A percentile compares a stretch with the other conserved stretches of the same genome.
phyloP scores from a whole-genome alignment of 2,329 filamentous ascomycete species.

The Cercospora canescens region DNA sequence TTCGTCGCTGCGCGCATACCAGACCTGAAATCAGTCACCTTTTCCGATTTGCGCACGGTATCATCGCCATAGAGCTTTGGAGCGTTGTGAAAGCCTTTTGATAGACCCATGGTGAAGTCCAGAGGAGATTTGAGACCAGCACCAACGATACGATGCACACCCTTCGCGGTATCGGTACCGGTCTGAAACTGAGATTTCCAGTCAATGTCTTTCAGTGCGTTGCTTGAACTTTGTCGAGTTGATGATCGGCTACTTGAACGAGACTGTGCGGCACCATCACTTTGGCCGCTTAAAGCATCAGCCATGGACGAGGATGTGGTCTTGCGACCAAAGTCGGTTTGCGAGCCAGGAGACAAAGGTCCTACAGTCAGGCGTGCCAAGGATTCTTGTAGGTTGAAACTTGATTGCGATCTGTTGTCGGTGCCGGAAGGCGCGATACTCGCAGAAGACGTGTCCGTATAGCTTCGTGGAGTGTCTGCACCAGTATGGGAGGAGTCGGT shows the following conservation, averaged over 20 bases:
- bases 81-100: slow-evolving; percentile 85
- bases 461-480: slow-evolving; percentile 17
- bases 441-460: slow-evolving; percentile 11
- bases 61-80: slow-evolving; percentile 83
- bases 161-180: slow-evolving; percentile 36
- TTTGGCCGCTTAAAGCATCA: slow-evolving; percentile 26
- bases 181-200: slow-evolving; percentile 28
- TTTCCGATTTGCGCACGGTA: slow-evolving; percentile 74
- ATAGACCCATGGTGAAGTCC: slow-evolving; percentile 79
- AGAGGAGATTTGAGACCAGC: slow-evolving; percentile 69
- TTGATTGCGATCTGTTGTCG: slow-evolving; percentile 26
- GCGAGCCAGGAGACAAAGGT: slow-evolving; percentile 22
- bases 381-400: slow-evolving; percentile 35
- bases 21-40: slow-evolving; percentile 74
- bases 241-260: slow-evolving; percentile 25
- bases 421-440: slow-evolving; percentile 17
- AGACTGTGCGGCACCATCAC: slow-evolving; percentile 21
- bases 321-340: slow-evolving; percentile 6
- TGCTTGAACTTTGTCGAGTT: slow-evolving; percentile 12
- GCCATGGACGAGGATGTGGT: slow-evolving; percentile 24
- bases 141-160: slow-evolving; percentile 38
- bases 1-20: slow-evolving; percentile 70
- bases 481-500: slow-evolving; percentile 12
- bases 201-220: slow-evolving; percentile 14
- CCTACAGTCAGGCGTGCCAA: slow-evolving; percentile 29